Conservation (phyloP, 331 rosid species). For the Rosa hybrid region DNA sequence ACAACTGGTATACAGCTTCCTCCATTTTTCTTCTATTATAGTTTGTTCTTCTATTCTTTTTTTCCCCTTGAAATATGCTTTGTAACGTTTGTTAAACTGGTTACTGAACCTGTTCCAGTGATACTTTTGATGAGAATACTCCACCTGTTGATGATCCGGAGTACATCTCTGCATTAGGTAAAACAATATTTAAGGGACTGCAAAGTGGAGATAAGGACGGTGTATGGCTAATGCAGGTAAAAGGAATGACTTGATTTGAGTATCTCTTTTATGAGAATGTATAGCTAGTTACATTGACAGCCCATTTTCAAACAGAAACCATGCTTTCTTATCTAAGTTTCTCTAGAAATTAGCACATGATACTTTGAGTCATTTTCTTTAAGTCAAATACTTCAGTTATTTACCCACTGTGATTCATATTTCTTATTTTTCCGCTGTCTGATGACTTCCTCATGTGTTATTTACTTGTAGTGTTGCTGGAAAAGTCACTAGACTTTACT, state of each 20-base stretch:
- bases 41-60: background rate
- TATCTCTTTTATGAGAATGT: background rate
- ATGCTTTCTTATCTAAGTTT: background rate
- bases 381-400: background rate
- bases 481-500: background rate
- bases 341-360: constrained; percentile 17
- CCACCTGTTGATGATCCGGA: constrained; percentile 73
- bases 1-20: constrained; percentile 69
- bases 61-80: background rate
- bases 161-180: constrained; percentile 72
- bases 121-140: constrained; percentile 85
- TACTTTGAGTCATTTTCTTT: background rate
- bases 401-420: background rate
- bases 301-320: background rate
- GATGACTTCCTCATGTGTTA: background rate
- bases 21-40: constrained; percentile 2
- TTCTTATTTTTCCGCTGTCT: background rate
- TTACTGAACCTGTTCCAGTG: constrained; percentile 48
- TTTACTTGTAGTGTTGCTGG: background rate
- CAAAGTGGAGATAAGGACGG: constrained; percentile 68
- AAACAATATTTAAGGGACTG: constrained; percentile 68
- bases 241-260: background rate
- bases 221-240: constrained; percentile 86
- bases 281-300: background rate
- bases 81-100: background rate